Base-by-base conservation (phyloP, 2,329 filamentous ascomycete species). In the Talaromyces sp. region DNA sequence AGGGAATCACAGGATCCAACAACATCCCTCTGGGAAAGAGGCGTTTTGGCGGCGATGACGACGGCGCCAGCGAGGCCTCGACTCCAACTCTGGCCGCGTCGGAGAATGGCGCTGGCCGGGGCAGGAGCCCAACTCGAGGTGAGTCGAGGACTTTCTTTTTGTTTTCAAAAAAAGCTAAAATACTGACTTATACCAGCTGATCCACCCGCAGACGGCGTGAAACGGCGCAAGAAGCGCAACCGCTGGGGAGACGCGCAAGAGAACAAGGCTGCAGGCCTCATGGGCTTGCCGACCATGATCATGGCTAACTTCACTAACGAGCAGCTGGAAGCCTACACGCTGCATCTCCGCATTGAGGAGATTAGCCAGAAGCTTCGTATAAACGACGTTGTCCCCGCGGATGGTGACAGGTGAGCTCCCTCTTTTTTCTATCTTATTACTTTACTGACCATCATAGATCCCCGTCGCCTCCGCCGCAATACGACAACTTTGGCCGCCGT, bases 331-430 rank as follows among this genome's bases (percentile, higher is more conserved):
- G 95, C 95, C 21, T 99, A 99, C 75, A 95, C 93, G 24, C 82
- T 98, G 67, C 93, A 99, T 79, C 81, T 99, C 71, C 91, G 95
- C 72, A 98, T 99, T 72, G 93, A 99, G 77, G 95, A 99, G 78
- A 99, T 99, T 72, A 98, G 92, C 74, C 93, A 99, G 81, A 99
- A 99, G 84, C 86, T 99, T 68, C 89, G 93, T 72, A 99, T 99
- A 77, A 96, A 98, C 80, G 95, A 99, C 82, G 95, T 99, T 58
- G 95, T 99, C 64, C 95, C 95, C 62, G 91, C 91, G 68, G 95
- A 98, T 79, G 93, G 92, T 68, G 93, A 98, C 74, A 87, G 95
- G 93, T 96, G 82, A 68, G 89, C 80, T 21, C 52, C 57, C 26
- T 59, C 14, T 31, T 21, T 31, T 31, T 49, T 17, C 60, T n/a